Conservation (phyloP, 371 early-diverging fungal genomes). For the Blakeslea trispora region DNA sequence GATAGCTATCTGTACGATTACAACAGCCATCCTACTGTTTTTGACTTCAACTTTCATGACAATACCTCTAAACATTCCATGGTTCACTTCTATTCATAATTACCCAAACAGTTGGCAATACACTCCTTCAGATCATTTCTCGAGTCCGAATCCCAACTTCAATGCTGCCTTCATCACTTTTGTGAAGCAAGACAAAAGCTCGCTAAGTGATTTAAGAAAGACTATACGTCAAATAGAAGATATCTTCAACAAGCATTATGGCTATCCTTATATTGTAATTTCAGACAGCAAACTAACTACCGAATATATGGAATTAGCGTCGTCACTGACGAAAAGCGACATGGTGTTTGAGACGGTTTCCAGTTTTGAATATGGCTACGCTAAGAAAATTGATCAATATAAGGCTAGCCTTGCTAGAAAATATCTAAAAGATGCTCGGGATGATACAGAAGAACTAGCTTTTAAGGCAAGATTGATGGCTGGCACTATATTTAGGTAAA, state of each 20-base stretch:
- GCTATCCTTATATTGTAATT: conserved; percentile 43
- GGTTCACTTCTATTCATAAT: neutral
- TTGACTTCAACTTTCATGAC: conserved; percentile 10
- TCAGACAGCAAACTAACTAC: conserved; percentile 24
- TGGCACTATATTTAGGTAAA: conserved; percentile 23
- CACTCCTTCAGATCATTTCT: conserved; percentile 8
- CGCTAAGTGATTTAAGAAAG: conserved; percentile 25
- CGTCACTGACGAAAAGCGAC: conserved; percentile 23
- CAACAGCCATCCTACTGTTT: neutral
- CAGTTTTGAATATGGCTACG: conserved; percentile 14
- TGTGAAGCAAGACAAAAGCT: conserved; percentile 21
- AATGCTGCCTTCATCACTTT: conserved; percentile 36
- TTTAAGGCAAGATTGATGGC: conserved; percentile 26
- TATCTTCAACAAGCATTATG: conserved; percentile 26
- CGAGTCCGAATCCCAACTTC: conserved; percentile 17
- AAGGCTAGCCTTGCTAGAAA: conserved; percentile 16
- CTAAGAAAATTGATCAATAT: conserved; percentile 16
- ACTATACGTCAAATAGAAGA: conserved; percentile 42
- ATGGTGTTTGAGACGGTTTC: conserved; percentile 35
- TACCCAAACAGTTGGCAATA: conserved; percentile 21
- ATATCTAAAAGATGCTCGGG: conserved; percentile 7
- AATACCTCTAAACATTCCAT: conserved; percentile 8
- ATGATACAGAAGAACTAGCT: conserved; percentile 11
- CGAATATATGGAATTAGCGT: conserved; percentile 38
- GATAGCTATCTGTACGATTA: neutral